A percentile compares a stretch with the other conserved stretches of the same genome.
Conservation (phyloP, 2,329 filamentous ascomycete species). For the Pseudogymnoascus sp. region DNA sequence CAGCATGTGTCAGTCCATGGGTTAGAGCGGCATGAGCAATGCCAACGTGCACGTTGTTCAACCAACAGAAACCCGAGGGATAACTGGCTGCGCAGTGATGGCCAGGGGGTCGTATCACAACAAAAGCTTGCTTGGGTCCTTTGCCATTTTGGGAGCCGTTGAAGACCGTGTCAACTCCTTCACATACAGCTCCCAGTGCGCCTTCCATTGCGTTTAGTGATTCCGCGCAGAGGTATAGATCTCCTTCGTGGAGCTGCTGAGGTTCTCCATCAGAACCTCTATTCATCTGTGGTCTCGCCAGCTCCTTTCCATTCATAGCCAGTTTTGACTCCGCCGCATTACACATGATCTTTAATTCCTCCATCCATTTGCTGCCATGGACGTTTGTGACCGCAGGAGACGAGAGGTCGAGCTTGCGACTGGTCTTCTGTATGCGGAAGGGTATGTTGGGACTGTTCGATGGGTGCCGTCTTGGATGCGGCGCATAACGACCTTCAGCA, state of each 20-base stretch:
- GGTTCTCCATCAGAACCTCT: constrained; percentile 39
- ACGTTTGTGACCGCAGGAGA: constrained; percentile 81
- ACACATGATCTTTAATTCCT: constrained; percentile 81
- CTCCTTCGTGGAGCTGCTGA: constrained; percentile 69
- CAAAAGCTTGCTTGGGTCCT: constrained; percentile 72
- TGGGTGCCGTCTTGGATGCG: constrained; percentile 53
- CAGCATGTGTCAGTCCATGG: constrained; percentile 86
- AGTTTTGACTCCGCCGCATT: constrained; percentile 70
- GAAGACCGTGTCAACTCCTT: constrained; percentile 85
- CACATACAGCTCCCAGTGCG: constrained; percentile 84
- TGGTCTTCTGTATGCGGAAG: constrained; percentile 79
- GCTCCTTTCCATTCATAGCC: constrained; percentile 68
- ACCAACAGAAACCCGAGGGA: constrained; percentile 95
- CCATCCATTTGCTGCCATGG: constrained; percentile 89
- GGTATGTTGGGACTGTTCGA: constrained; percentile 49
- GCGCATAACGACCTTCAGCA: constrained; percentile 59
- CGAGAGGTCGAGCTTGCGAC: constrained; percentile 60
- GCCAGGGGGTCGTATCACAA: constrained; percentile 85
- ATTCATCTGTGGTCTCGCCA: constrained; percentile 60
- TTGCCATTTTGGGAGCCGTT: constrained; percentile 36
- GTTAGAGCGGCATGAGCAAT: constrained; percentile 82
- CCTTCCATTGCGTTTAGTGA: constrained; percentile 85
- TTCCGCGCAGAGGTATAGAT: constrained; percentile 83
- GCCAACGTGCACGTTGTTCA: constrained; percentile 96
- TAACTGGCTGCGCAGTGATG: constrained; percentile 88